Evolutionary conservation across 208 protist genomes (phyloP).

Genomic region (Vickermania spadyakhi): DNA sequence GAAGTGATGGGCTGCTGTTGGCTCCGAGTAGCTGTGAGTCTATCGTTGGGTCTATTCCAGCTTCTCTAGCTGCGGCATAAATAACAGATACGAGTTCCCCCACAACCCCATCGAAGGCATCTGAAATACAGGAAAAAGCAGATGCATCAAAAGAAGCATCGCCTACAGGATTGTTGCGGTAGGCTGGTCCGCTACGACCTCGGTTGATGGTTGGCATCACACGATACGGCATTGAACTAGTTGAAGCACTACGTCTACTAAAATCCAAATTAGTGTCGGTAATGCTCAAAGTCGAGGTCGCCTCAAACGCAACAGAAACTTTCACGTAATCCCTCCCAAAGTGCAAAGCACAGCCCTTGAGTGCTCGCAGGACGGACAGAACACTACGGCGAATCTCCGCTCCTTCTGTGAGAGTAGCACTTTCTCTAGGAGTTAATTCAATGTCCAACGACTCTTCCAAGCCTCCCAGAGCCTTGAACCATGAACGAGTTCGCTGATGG

Average conservation of each 20-base stretch:
- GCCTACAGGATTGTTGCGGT: not conserved
- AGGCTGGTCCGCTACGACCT: not conserved
- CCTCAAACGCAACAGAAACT: not conserved
- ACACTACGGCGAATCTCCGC: conserved; percentile 9
- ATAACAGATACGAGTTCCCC: not conserved
- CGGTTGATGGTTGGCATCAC: too few relatives aligned
- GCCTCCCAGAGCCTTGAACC: not conserved
- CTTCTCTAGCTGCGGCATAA: not conserved
- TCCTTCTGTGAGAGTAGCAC: not conserved
- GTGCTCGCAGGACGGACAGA: conserved; percentile 26
- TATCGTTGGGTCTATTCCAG: not conserved
- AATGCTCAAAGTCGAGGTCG: not conserved
- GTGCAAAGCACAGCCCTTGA: conserved; percentile 45
- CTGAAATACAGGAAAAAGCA: not conserved
- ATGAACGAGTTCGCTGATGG: not conserved
- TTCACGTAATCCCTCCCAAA: conserved; percentile 22
- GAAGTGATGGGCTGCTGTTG: not conserved
- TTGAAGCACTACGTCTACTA: not conserved
- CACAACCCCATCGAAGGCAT: not conserved
- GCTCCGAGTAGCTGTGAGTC: not conserved
- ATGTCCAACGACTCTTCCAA: not conserved
- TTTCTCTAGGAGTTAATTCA: not conserved
- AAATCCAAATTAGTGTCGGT: not conserved
- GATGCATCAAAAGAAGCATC: not conserved
- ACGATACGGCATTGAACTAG: not conserved